Conservation (phyloP, 225 moss, liverwort and hornwort genomes). For the Bryoerythrophyllum caledonicum region DNA sequence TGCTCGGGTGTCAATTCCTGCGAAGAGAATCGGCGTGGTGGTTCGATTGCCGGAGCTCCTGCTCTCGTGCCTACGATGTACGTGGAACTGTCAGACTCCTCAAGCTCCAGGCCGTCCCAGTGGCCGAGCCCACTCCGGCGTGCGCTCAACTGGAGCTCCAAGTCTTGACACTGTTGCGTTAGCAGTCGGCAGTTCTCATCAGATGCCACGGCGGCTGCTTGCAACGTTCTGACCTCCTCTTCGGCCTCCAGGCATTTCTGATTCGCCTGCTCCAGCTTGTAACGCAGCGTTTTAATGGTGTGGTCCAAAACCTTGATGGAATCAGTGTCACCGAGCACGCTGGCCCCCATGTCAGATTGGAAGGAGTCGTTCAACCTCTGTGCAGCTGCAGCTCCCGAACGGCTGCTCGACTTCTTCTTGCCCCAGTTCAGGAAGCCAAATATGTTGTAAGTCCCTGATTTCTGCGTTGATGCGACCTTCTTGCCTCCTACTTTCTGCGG, state of each 20-base stretch:
- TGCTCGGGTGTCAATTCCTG: slow-evolving; percentile 36
- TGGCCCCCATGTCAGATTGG: slow-evolving; percentile 33
- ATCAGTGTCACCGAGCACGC: slow-evolving; percentile 34
- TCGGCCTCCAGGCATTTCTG: slow-evolving; percentile 43
- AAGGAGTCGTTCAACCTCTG: slow-evolving; percentile 38
- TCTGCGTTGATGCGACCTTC: slow-evolving; percentile 34
- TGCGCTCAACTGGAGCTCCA: slow-evolving; percentile 43
- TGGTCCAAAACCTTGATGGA: slow-evolving; percentile 59
- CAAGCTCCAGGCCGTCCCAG: slow-evolving; percentile 36
- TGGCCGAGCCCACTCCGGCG: slow-evolving; percentile 26
- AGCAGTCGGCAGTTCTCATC: slow-evolving; percentile 40
- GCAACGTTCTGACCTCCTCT: slow-evolving; percentile 47
- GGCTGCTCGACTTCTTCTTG: slow-evolving; percentile 29
- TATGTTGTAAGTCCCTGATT: slow-evolving; percentile 49
- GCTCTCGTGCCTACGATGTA: slow-evolving; percentile 36
- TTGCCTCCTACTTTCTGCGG: slow-evolving; percentile 28
- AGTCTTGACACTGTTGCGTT: slow-evolving; percentile 41
- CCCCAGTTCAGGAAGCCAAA: slow-evolving; percentile 52
- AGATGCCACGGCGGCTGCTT: slow-evolving; percentile 33
- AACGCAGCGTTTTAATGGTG: slow-evolving; percentile 54
- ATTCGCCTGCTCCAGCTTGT: slow-evolving; percentile 55
- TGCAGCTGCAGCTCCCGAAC: slow-evolving; percentile 5
- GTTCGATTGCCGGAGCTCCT: slow-evolving; percentile 9
- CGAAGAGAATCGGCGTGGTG: slow-evolving; percentile 16
- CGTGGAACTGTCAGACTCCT: slow-evolving; percentile 23